phyloP scores from a whole-genome alignment of 2,329 filamentous ascomycete species.

The Aspergillus quadricinctus region DNA sequence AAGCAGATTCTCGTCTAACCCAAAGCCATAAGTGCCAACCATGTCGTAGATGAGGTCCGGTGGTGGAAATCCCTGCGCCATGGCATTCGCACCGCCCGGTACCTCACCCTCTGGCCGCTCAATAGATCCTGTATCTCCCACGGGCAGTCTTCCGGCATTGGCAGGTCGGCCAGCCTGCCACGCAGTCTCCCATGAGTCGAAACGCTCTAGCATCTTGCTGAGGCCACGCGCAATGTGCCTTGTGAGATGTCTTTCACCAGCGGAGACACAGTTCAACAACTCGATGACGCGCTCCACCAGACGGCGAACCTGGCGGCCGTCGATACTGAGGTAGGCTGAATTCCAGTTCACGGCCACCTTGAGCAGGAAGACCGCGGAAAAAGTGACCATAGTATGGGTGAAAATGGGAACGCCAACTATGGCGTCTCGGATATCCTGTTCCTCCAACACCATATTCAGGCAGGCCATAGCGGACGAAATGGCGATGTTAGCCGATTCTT shows the following conservation, averaged over 20 bases:
- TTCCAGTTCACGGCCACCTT: conserved; percentile 45
- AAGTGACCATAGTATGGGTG: conserved; percentile 45
- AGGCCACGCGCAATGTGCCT: conserved; percentile 40
- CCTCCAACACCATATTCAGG: conserved; percentile 46
- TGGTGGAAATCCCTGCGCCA: conserved; percentile 39
- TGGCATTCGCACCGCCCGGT: conserved; percentile 39
- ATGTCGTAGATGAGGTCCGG: conserved; percentile 41
- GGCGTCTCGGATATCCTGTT: conserved; percentile 46
- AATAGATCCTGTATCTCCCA: conserved; percentile 7
- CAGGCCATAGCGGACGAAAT: conserved; percentile 47
- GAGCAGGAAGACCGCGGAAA: conserved; percentile 43
- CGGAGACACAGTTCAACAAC: conserved; percentile 37
- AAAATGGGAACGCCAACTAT: conserved; percentile 47
- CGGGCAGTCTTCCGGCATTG: conserved; percentile 6
- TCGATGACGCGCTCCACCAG: conserved; percentile 39
- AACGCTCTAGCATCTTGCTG: conserved; percentile 40
- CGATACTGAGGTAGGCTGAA: conserved; percentile 38
- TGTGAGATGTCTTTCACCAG: conserved; percentile 40
- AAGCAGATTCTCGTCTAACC: conserved; percentile 38
- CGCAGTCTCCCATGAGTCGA: conserved; percentile 36
- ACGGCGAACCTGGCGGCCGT: conserved; percentile 34
- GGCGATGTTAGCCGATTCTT: conserved; percentile 43
- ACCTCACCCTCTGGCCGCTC: conserved; percentile 23
- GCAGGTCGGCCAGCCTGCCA: conserved; percentile 19
- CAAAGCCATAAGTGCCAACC: conserved; percentile 42